Conservation (phyloP, 129 eudicot genomes). For the Apium graveolens region DNA sequence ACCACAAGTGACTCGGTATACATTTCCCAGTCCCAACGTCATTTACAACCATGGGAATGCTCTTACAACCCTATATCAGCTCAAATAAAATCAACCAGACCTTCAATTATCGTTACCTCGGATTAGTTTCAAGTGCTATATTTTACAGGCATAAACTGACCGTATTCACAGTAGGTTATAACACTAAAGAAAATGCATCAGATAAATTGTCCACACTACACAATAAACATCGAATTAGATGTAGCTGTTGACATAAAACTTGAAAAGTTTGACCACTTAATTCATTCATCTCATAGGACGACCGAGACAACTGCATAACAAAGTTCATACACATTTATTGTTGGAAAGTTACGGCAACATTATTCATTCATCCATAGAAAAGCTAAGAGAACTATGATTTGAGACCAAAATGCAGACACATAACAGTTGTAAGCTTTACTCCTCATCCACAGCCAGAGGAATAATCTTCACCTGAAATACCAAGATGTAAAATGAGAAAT, state of each 20-base stretch:
- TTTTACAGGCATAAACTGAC: too few species aligned
- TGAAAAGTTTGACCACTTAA: neutral
- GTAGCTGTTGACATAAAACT: neutral
- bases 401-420: neutral
- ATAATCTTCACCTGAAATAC: conserved; percentile 12
- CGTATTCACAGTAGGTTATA: neutral
- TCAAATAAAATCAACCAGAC: too few species aligned
- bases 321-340: neutral
- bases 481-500: too few species aligned
- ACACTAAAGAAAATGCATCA: neutral
- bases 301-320: neutral
- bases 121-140: too few species aligned
- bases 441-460: conserved; percentile 11
- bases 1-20: too few species aligned
- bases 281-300: neutral
- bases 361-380: neutral
- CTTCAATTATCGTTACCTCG: too few species aligned
- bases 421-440: neutral
- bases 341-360: neutral
- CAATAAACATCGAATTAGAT: too few species aligned
- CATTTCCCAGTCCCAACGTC: too few species aligned
- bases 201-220: too few species aligned
- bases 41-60: too few species aligned
- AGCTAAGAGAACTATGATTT: neutral
- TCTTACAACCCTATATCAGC: too few species aligned